A percentile compares a stretch with the other conserved stretches of the same genome.
Conservation (phyloP, 192 early-diverging fungal species). For the Entomortierella beljakovae region DNA sequence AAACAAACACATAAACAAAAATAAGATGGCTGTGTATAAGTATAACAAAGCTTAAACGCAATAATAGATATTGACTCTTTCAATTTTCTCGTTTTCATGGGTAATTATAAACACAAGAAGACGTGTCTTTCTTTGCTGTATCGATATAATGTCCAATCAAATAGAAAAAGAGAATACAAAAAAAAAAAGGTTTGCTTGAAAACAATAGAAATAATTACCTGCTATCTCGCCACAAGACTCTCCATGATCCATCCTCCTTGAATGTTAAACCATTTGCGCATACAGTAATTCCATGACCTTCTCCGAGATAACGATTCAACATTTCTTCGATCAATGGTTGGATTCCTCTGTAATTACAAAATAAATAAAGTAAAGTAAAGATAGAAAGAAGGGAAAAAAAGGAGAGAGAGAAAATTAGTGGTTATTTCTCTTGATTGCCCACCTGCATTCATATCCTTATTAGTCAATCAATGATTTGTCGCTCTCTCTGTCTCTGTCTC, state of each 20-base stretch:
- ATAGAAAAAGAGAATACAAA: neutral
- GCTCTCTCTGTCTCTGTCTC: neutral
- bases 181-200: neutral
- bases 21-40: neutral
- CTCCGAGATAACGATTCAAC: slow-evolving; percentile 29
- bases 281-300: slow-evolving; percentile 22
- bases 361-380: neutral
- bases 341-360: slow-evolving; percentile 26
- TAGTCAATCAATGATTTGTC: too few relatives aligned
- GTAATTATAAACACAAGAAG: too few relatives aligned
- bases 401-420: neutral
- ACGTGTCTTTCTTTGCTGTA: too few relatives aligned
- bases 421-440: neutral
- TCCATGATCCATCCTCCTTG: slow-evolving; percentile 33
- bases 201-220: slow-evolving; percentile 11
- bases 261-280: slow-evolving; percentile 25
- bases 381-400: neutral
- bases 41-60: neutral
- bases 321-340: slow-evolving; percentile 43
- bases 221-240: slow-evolving; percentile 40
- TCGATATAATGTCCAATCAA: too few relatives aligned
- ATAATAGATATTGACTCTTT: neutral
- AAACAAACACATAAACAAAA: neutral
- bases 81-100: too few relatives aligned
- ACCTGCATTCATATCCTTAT: neutral